Evolutionary conservation across 768 basidiomycete genomes (phyloP), one percentile per base, ranked within the genome.

Genomic region (Suillus bovinus): DNA sequence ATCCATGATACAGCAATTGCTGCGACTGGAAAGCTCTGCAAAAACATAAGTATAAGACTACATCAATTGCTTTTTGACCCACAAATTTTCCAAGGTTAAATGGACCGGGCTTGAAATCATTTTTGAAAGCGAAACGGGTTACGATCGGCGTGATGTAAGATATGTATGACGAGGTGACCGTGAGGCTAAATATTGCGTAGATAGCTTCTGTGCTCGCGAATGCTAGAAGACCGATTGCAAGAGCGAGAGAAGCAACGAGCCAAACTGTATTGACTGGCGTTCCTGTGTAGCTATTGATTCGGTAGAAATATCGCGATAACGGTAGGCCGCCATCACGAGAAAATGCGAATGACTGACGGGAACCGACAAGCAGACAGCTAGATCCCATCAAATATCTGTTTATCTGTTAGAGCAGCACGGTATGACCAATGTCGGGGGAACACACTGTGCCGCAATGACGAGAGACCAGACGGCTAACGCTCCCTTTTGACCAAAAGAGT

Each of bases 291-390:
- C 61, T 55, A 69, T 86, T 86, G 74, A 91, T 81, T 39, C 80
- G 78, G 69, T 87, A 87, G 3, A 90, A 74, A 76, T 79, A 84
- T 10, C 73, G 64, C 0, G 89, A 90, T 64, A 90, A 83, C 0
- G 88, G 89, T 3, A 90, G 80, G 0, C 84, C 87, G 22, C 81
- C 82, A 68, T 91, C 89, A 1, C 89, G 81, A 29, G 86, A 81
- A 71, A 90, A 89, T 1, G 88, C 88, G 67, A 89, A 90, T 0
- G 83, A 84, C 71, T 91, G 89, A 4, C 89, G 82, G 0, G 81
- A 83, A 7, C 77, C 73, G 6, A 79, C 79, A 20, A 77, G 71
- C 29, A 81, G 74, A 73, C 75, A 79, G 68, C 83, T 84, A 10
- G 84, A 81, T n/a, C 84, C 85, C 81, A 84, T 84, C 79, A 84